Evolutionary conservation across 2,329 filamentous ascomycete species (phyloP), one percentile per base, ranked within the genome.

Genomic region (Aschersonia sp.): DNA sequence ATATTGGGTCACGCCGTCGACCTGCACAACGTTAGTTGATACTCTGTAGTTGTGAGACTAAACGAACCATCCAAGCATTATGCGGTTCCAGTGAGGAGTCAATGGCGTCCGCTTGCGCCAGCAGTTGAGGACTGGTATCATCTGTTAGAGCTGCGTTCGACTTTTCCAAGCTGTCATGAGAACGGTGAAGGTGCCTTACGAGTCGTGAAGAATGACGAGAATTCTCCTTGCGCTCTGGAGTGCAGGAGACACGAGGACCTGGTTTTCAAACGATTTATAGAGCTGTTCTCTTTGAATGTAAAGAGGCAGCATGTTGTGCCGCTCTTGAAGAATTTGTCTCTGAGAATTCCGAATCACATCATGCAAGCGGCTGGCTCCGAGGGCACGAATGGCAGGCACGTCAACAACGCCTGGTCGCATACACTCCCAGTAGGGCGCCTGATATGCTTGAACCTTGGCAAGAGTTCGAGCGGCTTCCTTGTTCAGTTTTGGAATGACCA

Each of bases 151-250:
- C 12, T 11, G 6, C n/a, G 7, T 30, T 39, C 30, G 31, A 12
- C 40, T 5, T 14, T 7, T n/a, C 40, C 10, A n/a, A 22, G 8
- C 40, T 14, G 11, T 14, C 22, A 14, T 8, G 11, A 42, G 12
- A 8, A 41, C 35, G 12, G 40, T 30, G 30, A 6, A 11, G 9
- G n/a, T 43, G 32, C 72, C 83, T 72, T 65, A 87, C 73, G 90
- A 87, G 58, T 95, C 90, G 62, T 98, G 92, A 48, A 98, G 83
- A 44, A 97, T 83, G 9, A 98, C 69, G 10, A 98, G 61, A 4
- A 97, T 71, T 47, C 80, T 86, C 48, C 75, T 77, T 14, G 76
- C 73, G 37, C 74, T 66, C 49, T 79, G 71, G 47, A 92, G 79
- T 43, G 81, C 76, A 1, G 81, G 77, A 60, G 87, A 94, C 7